These are phyloP conservation scores for Cryptosporidium ubiquitum DNA, from an alignment of 169 alveolate genomes.

Conservation along the genomic window DNA sequence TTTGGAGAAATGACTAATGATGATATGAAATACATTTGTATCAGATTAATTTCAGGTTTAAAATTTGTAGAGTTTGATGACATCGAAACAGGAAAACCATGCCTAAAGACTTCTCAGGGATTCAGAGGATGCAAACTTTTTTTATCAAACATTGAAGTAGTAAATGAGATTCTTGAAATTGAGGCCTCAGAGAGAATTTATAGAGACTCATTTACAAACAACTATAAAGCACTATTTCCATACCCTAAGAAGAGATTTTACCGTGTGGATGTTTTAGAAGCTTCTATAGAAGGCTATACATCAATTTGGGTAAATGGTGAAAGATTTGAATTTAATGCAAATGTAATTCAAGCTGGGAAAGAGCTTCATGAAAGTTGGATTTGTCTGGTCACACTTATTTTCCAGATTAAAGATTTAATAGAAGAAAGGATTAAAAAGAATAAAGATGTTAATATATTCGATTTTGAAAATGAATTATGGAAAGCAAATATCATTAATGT, in stretches of 20 bases:
- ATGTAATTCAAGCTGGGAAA: conserved; percentile 38
- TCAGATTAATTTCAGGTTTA: conserved; percentile 45
- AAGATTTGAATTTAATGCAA: conserved; percentile 39
- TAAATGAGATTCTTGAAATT: conserved; percentile 36
- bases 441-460: conserved; percentile 15
- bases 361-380: conserved; percentile 38
- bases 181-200: conserved; percentile 28
- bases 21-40: conserved; percentile 31
- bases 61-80: conserved; percentile 64
- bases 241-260: conserved; percentile 25
- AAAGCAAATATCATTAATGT: conserved; percentile 9
- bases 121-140: conserved; percentile 58
- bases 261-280: conserved; percentile 74
- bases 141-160: conserved; percentile 40
- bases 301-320: conserved; percentile 74
- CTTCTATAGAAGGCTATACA: conserved; percentile 66
- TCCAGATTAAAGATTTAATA: conserved; percentile 38
- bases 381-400: conserved; percentile 29
- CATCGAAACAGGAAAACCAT: conserved; percentile 57
- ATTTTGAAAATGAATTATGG: conserved; percentile 38
- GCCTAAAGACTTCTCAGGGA: conserved; percentile 55
- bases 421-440: conserved; percentile 12
- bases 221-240: conserved; percentile 56
- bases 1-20: not conserved
- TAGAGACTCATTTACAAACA: conserved; percentile 33